phyloP scores from a whole-genome alignment of 2,329 filamentous ascomycete species.

The Sporothrix sp. region DNA sequence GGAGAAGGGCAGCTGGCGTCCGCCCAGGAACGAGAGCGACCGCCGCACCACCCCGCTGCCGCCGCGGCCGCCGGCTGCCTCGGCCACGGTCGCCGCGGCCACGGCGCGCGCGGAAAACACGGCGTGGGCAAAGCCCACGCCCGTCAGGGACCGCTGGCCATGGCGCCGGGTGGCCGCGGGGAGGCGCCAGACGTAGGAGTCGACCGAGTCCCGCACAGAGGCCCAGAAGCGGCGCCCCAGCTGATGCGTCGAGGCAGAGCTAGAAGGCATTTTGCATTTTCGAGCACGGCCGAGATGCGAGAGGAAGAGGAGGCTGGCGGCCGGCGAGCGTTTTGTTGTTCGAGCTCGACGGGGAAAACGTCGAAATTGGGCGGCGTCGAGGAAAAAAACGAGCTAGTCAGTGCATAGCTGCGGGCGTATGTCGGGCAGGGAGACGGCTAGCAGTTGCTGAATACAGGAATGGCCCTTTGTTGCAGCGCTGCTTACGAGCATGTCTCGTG shows the following conservation, averaged over 20 bases:
- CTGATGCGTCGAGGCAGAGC: constrained; percentile 25
- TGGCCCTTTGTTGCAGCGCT: no score
- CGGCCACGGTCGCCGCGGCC: not conserved
- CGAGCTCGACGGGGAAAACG: not conserved
- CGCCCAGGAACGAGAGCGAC: constrained; percentile 5
- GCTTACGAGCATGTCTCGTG: not conserved
- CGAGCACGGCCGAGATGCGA: not conserved
- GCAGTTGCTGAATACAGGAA: not conserved
- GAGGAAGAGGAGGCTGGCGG: not conserved
- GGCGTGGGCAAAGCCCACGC: constrained; percentile 10
- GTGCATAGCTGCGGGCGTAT: not conserved
- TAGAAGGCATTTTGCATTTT: constrained; percentile 26
- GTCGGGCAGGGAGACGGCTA: not conserved
- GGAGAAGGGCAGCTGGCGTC: constrained; percentile 4
- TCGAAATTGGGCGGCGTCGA: not conserved
- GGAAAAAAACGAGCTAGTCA: not conserved
- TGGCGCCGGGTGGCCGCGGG: constrained; percentile 7
- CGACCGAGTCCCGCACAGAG: constrained; percentile 24
- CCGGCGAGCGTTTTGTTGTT: not conserved
- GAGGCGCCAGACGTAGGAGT: constrained; percentile 18
- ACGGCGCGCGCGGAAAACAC: constrained; percentile 2
- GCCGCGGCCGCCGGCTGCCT: constrained; percentile 1
- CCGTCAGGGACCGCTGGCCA: constrained; percentile 12
- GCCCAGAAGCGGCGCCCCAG: constrained; percentile 28
- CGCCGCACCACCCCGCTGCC: not conserved